Percentiles rank a stretch among this genome's conserved stretches.
phyloP scores from a whole-genome alignment of 139 green algal species.

The Volvox africanus region DNA sequence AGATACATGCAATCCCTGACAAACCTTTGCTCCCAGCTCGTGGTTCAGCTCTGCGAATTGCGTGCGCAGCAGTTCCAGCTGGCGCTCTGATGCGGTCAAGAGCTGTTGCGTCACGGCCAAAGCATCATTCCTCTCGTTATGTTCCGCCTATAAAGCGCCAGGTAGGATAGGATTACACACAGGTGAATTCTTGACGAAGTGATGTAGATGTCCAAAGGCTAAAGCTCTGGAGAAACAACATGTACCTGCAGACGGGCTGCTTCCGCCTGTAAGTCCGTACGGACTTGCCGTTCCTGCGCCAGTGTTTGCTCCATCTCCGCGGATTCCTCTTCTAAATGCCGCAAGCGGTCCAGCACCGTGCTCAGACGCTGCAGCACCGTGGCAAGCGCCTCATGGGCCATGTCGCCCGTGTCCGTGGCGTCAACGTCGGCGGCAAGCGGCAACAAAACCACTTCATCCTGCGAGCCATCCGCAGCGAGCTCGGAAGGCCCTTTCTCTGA shows the following conservation, averaged over 20 bases:
- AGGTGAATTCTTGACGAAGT: no score
- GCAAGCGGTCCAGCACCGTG: background rate
- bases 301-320: background rate
- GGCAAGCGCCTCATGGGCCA: background rate
- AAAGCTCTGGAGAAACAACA: background rate
- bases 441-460: conserved; percentile 18
- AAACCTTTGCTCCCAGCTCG: background rate
- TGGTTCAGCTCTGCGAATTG: background rate
- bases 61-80: background rate
- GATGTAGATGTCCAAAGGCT: no score
- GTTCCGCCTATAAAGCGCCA: background rate
- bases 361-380: background rate
- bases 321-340: background rate
- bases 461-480: conserved; percentile 15
- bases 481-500: background rate
- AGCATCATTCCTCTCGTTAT: background rate
- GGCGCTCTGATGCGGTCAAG: background rate
- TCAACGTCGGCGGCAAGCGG: background rate
- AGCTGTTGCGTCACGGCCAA: background rate
- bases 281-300: background rate
- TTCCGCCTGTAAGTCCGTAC: background rate
- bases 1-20: no score
- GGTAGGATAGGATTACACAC: no score
- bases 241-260: background rate
- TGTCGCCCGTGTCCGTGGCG: background rate